Base-by-base conservation (phyloP, 495 filamentous ascomycete genomes). In the Podospora australis region DNA sequence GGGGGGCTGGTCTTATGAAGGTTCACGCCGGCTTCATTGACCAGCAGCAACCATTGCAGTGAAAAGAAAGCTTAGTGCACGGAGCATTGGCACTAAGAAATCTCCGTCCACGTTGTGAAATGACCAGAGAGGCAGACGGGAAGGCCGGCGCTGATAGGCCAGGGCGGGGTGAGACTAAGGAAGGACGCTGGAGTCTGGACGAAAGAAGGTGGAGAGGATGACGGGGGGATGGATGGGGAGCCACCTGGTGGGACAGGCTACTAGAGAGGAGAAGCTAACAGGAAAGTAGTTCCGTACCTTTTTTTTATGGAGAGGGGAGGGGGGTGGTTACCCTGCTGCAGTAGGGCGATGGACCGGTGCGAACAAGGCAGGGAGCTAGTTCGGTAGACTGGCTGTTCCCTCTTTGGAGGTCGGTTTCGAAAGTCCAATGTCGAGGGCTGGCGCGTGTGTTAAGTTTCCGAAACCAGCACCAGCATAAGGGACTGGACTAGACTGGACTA, bases 401-500 rank as follows among this genome's bases (percentile, higher is more conserved):
- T 30, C 39, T 49, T 23, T 23, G 17, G 19, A 10, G 19, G 11
- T 4, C 22, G 22, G 52, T 54, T 58, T 58, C 52, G 55, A 52
- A 51, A 58, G 49, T 56, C 59, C 25, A 57, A 52, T 53, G 55
- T 56, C 42, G 52, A 55, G 50, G 44, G 39, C 49, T 44, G 46
- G 54, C 54, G n/a, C n/a, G 49, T 51, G 44, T 40, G 35, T 49
- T 49, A 48, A 55, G 53, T 54, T 59, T 62, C 50, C 55, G 55
- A 58, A 55, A 55, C 55, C 47, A 53, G 51, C 44, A 49, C 47
- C 47, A 24, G 43, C 32, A 36, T 36, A 36, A 36, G n/a, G 19
- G 4, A 6, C 13, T 9, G 30, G 17, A 17, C 6, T 16, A 36
- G 19, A 36, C 6, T 7, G 19, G 32, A 17, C 5, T 14, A 36